Evolutionary conservation across 805 yeast species (phyloP), one percentile per base, ranked within the genome.

Genomic region (Millerozyma miso): DNA sequence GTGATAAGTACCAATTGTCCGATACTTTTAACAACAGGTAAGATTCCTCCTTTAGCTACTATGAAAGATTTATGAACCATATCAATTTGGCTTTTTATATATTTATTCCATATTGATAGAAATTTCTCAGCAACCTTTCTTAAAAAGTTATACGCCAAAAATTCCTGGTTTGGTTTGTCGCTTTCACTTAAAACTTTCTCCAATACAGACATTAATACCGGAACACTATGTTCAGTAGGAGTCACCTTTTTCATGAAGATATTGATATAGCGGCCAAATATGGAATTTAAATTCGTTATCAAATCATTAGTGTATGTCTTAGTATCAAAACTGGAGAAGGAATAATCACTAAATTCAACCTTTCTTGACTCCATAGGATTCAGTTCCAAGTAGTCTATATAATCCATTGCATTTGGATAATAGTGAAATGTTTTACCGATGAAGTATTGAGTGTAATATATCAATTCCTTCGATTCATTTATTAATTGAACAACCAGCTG

Each of bases 81-180:
- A 16, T 66, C 71, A 19, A 76, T 61, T 56, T 85, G 88, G n/a
- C 62, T 63, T 14, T 74, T 76, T 18, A 83, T 60, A 47, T 77
- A 79, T 47, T 76, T 77, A 15, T 63, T 63, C 95, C 95, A 88
- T 14, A 69, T 66, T 31, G 60, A 62, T 33, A 63, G 63, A 35
- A 80, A 65, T 55, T 76, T 77, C 20, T 79, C 79, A n/a, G 68
- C 62, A 4, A 81, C 49, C 46, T 77, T 78, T 26, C 67, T 69
- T 47, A 83, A 66, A 40, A 74, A 67, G 33, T 73, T 69, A 45
- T 76, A 65, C 16, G 76, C 63, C 32, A 70, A 56, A 51, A 74
- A 87, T 48, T 86, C 96, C 54, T 83, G 89, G 56, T 79, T 77
- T 1, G 83, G 68, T 6, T 76, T 63, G 7, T 73, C 73, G 15